Percentiles rank a stretch among this genome's conserved stretches.
phyloP scores from a whole-genome alignment of 257 asterid genomes.

The Verbena officinalis region DNA sequence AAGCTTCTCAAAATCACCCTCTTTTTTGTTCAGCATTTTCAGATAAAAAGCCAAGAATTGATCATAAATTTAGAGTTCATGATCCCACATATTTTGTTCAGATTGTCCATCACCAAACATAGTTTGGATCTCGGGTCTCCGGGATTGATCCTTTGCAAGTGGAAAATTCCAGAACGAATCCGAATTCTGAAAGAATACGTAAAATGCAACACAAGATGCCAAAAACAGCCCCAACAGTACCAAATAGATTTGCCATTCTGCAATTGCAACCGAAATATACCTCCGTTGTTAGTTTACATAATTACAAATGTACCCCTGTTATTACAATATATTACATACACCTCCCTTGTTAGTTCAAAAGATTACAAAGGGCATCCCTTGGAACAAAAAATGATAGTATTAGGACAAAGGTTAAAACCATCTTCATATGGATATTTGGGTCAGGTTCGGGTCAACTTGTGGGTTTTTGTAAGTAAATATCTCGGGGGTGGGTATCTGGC shows the following conservation, averaged over 20 bases:
- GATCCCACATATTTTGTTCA: slow-evolving; percentile 55
- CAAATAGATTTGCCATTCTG: slow-evolving; percentile 96
- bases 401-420: too few relatives aligned
- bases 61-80: slow-evolving; percentile 41
- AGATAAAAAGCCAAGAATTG: background rate
- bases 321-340: too few relatives aligned
- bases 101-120: slow-evolving; percentile 50
- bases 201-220: slow-evolving; percentile 76
- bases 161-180: slow-evolving; percentile 98
- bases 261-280: slow-evolving; percentile 21
- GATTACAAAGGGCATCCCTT: too few relatives aligned
- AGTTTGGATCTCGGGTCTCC: slow-evolving; percentile 47
- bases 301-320: too few relatives aligned
- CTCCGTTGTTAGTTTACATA: too few relatives aligned
- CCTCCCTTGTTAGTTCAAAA: too few relatives aligned
- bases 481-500: too few relatives aligned
- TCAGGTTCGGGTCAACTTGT: too few relatives aligned
- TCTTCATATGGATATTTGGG: too few relatives aligned
- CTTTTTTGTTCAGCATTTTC: background rate
- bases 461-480: too few relatives aligned
- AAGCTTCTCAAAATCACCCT: background rate
- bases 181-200: slow-evolving; percentile 81
- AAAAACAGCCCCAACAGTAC: slow-evolving; percentile 77
- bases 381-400: too few relatives aligned
- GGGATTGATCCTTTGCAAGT: slow-evolving; percentile 41